Base-by-base conservation (phyloP, 2,329 filamentous ascomycete species). In the Plenodomus lindquistii region DNA sequence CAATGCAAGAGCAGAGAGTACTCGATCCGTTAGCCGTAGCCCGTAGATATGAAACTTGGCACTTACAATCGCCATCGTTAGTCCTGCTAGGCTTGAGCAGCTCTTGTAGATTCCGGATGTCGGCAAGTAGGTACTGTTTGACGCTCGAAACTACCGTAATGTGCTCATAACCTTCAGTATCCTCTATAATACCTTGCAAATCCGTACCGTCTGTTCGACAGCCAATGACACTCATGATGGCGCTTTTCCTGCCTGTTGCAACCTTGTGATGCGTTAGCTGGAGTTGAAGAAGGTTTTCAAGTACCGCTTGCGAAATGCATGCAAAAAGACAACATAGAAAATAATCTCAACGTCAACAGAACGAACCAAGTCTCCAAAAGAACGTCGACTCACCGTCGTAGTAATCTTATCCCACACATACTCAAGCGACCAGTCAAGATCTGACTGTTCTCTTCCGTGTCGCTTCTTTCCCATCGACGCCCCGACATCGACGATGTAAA, bases 351-450 rank as follows among this genome's bases (percentile, higher is more conserved):
- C 27, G 22, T 10, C 5, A 24, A 24, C 22, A 24, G 10, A 48
- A 58, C 49, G 54, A 53, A 57, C 54, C 52, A 60, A 47, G 45
- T 60, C 52, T 31, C 50, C 46, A 52, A 59, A 58, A 37, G 58
- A 64, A 52, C 50, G 52, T 54, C 54, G 70, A 71, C 81, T 73
- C 72, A 91, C 87, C 3, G 86, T 90, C 7, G 83, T 84, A 4
- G 86, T 87, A 58, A 95, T 88, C 69, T 89, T 94, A 78, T 97
- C 93, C 92, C 93, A 99, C 41, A 97, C 83, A 74, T 96, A 99
- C 54, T 85, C 84, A 84, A 97, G 86, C 40, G 85, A 84, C 85
- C 87, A 99, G 52, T 97, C 90, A 16, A 99, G 82, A 69, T 97
- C 88, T 2, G 87, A 87, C 69, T 93, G 83, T 17, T 77, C 69